Percentiles rank a stretch among this genome's conserved stretches.
Evolutionary conservation across 192 early-diverging fungal genomes (phyloP).

Genomic region (Mortierella claussenii): DNA sequence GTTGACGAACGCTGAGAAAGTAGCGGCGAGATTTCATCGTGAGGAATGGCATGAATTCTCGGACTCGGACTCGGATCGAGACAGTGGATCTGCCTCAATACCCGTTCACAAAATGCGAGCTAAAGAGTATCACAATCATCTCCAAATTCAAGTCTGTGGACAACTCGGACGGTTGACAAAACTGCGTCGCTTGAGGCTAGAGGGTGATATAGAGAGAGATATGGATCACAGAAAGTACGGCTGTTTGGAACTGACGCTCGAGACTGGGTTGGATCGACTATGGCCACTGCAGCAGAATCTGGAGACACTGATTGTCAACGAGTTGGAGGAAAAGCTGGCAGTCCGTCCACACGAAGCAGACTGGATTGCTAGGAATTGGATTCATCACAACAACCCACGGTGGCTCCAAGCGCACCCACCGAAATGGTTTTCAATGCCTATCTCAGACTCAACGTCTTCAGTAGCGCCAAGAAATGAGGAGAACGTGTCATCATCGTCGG

Average conservation of each 20-base stretch:
- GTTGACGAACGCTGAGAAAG: no score
- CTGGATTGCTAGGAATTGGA: slow-evolving; percentile 22
- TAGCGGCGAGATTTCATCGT: no score
- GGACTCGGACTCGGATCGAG: not conserved
- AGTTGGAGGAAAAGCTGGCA: slow-evolving; percentile 5
- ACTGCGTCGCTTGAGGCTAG: slow-evolving; percentile 5
- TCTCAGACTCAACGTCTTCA: not conserved
- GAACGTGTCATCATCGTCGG: not conserved
- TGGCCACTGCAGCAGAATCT: slow-evolving; percentile 14
- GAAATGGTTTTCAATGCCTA: no score
- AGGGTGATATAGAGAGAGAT: not conserved
- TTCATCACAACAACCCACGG: slow-evolving; percentile 13
- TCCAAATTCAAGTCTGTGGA: slow-evolving; percentile 12
- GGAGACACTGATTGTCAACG: slow-evolving; percentile 2
- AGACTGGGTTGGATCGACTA: slow-evolving; percentile 15
- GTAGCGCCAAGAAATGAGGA: not conserved
- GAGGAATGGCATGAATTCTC: not conserved
- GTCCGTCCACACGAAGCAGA: slow-evolving; percentile 2
- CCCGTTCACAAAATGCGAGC: not conserved
- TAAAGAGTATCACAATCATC: not conserved
- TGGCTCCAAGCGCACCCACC: slow-evolving; percentile 1
- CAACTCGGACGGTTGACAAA: slow-evolving; percentile 16
- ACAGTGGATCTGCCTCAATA: not conserved
- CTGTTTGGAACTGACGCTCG: slow-evolving; percentile 12
- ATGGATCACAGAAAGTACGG: not conserved